Percentiles rank a stretch among this genome's conserved stretches.
Evolutionary conservation across 2,329 filamentous ascomycete genomes (phyloP).

Genomic region (Paecilomyces formosus): DNA sequence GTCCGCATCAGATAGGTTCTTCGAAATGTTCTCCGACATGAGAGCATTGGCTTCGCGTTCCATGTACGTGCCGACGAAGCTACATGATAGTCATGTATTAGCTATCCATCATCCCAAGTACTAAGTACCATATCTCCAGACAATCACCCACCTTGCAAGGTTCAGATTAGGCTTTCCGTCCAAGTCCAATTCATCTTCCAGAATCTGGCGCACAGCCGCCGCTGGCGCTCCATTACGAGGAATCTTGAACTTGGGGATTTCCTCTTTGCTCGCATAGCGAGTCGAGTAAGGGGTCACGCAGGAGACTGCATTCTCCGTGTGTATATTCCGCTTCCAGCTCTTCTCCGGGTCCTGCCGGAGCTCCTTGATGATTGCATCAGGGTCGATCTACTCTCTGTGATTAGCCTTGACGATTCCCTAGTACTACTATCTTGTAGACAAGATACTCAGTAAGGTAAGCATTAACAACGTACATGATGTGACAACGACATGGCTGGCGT

Average conservation of each 20-base stretch:
- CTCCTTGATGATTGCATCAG: slow-evolving; percentile 17
- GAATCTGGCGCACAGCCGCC: slow-evolving; percentile 59
- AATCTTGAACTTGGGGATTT: slow-evolving; percentile 26
- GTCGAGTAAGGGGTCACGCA: slow-evolving; percentile 25
- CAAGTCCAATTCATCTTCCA: slow-evolving; percentile 56
- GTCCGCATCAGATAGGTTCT: slow-evolving; percentile 66
- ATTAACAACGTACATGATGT: slow-evolving; percentile 1
- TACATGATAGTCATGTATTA: slow-evolving; percentile 15
- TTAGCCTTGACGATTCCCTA: neutral
- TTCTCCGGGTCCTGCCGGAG: slow-evolving; percentile 15
- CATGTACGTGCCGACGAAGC: slow-evolving; percentile 67
- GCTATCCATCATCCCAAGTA: neutral
- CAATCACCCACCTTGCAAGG: slow-evolving; percentile 44
- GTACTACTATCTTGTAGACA: neutral
- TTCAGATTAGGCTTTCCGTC: slow-evolving; percentile 63
- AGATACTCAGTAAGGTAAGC: neutral
- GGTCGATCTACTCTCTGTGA: slow-evolving; percentile 14
- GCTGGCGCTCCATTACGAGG: slow-evolving; percentile 20
- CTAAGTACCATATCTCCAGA: neutral
- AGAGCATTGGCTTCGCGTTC: slow-evolving; percentile 58
- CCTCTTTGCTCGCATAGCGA: slow-evolving; percentile 22
- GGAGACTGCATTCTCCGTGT: slow-evolving; percentile 15
- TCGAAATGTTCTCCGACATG: slow-evolving; percentile 60
- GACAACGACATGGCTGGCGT: slow-evolving; percentile 1
- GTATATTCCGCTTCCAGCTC: slow-evolving; percentile 17